Evolutionary conservation across 768 basidiomycete genomes (phyloP), one percentile per base, ranked within the genome.

Genomic region (Naganishia onofrii): DNA sequence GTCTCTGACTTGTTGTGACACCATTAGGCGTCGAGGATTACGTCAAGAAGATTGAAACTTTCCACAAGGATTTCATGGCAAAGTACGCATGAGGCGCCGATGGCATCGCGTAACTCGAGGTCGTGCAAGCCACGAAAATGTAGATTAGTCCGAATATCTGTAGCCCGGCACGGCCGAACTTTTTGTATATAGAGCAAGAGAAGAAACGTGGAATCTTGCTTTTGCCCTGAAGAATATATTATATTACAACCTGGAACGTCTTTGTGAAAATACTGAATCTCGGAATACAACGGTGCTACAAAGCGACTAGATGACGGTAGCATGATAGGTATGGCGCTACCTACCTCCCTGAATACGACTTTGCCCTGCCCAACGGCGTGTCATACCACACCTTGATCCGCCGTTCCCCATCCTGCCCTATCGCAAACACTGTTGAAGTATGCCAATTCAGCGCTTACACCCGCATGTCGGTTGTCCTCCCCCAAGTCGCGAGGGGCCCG

Each of bases 331-430:
- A 21, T 10, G 15, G 34, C 57, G 60, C 28, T 29, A 63, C 15
- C 28, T 29, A 63, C 15, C 60, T n/a, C n/a, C 60, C 60, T 6
- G 60, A 66, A 44, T 66, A 66, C 19, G 51, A 54, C 42, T 57
- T 68, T 55, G 31, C 38, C 54, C 52, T 38, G 8, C 69, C 69
- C 36, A 60, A 31, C 42, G 70, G 70, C 34, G 66, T 70, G 68
- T 93, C 92, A 81, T 92, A 89, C 93, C 93, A 96, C 66, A 81
- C 81, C 81, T 92, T 93, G 73, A 88, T 89, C 72, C 84, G 83
- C 77, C 86, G 88, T 54, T 87, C 86, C 71, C 89, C 91, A 69
- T 92, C 90, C 77, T 94, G 92, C 19, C 91, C 92, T 72, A 92
- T 82, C 13, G 86, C 82, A 80, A 95, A 96, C 69, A 96, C 93